Conservation (phyloP, 148 eudicot genomes). For the Silene conica region DNA sequence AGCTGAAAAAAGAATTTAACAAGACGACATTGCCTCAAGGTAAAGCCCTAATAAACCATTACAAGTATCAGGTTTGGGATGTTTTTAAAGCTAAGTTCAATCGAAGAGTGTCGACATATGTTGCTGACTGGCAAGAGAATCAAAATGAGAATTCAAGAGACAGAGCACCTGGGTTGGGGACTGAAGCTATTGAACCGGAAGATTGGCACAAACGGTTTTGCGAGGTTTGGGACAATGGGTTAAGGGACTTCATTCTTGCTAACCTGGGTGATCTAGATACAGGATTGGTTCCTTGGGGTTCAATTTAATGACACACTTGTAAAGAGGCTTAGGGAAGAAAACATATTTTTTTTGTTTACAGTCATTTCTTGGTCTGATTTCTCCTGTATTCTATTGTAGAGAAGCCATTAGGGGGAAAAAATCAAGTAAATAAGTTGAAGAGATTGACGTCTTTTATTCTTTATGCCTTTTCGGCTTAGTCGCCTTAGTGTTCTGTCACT, state of each 20-base stretch:
- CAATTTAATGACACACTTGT: slow-evolving; percentile 11
- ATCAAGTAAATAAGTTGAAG: background rate
- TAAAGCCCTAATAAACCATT: slow-evolving; percentile 64
- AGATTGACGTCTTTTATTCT: background rate
- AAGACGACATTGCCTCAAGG: slow-evolving; percentile 46
- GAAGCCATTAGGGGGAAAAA: background rate
- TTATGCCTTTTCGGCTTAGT: background rate
- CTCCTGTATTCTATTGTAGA: background rate
- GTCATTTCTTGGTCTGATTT: background rate
- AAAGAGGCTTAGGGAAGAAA: background rate
- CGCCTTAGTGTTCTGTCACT: background rate
- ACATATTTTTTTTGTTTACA: background rate
- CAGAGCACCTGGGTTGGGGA: slow-evolving; percentile 88
- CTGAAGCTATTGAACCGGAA: slow-evolving; percentile 78
- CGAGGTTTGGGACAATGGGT: slow-evolving; percentile 85
- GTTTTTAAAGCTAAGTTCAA: slow-evolving; percentile 70
- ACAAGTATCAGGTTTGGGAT: slow-evolving; percentile 96
- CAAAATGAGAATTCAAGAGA: slow-evolving; percentile 87
- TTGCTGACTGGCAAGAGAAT: slow-evolving; percentile 83
- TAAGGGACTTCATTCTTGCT: slow-evolving; percentile 72
- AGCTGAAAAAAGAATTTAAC: slow-evolving; percentile 46
- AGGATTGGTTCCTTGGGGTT: slow-evolving; percentile 76
- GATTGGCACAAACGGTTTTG: slow-evolving; percentile 71
- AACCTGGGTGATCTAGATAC: slow-evolving; percentile 59
- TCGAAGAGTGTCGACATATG: slow-evolving; percentile 93